phyloP scores from a whole-genome alignment of 768 basidiomycete species.

The Infundibulicybe gibba region DNA sequence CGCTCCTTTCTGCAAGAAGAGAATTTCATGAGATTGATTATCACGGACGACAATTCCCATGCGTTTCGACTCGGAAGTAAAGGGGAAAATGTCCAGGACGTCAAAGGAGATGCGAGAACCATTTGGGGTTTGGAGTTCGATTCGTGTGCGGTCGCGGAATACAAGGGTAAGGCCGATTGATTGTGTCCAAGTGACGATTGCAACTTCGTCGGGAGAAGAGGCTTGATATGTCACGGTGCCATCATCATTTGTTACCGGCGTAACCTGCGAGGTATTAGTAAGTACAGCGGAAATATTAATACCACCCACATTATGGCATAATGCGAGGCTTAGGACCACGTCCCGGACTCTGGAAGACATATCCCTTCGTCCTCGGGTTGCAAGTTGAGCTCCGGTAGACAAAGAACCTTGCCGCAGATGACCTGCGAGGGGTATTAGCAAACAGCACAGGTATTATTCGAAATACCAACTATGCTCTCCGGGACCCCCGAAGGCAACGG shows the following conservation, averaged over 20 bases:
- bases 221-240: conserved; percentile 96
- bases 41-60: conserved; percentile 98
- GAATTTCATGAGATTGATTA: conserved; percentile 66
- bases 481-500: conserved; percentile 75
- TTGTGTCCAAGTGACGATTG: conserved; percentile 96
- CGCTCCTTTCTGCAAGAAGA: conserved; percentile 94
- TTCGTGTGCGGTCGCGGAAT: conserved; percentile 87
- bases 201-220: conserved; percentile 98
- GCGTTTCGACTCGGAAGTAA: conserved; percentile 97
- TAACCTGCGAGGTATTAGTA: conserved; percentile 63
- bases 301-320: conserved; percentile 87
- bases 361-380: conserved; percentile 83
- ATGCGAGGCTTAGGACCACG: conserved; percentile 86
- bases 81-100: conserved; percentile 93
- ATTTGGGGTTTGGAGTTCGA: conserved; percentile 73
- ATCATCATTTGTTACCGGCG: conserved; percentile 92
- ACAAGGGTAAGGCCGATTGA: conserved; percentile 89
- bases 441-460: not conserved
- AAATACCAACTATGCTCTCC: conserved; percentile 47
- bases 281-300: not conserved
- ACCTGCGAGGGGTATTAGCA: conserved; percentile 11
- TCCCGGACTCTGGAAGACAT: conserved; percentile 94
- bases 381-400: conserved; percentile 77
- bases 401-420: conserved; percentile 54
- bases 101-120: conserved; percentile 70